Evolutionary conservation across 2,329 filamentous ascomycete genomes (phyloP).

Genomic region (Didymella glomerata): DNA sequence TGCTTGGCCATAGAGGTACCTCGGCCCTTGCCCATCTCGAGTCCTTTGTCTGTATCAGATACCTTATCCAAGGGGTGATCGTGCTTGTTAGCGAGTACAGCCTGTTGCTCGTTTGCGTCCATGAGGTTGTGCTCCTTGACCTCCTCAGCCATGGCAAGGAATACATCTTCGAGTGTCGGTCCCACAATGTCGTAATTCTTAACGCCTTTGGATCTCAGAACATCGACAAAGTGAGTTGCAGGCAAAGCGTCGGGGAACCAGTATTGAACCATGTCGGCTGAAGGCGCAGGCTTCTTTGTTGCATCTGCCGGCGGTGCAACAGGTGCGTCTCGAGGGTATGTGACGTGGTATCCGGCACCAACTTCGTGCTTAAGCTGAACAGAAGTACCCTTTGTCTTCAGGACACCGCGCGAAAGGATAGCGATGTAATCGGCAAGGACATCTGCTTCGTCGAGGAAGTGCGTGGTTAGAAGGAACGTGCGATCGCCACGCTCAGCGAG

Average conservation of each 20-base stretch:
- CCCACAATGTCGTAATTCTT: slow-evolving; percentile 85
- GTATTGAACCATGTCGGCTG: slow-evolving; percentile 75
- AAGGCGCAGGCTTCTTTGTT: slow-evolving; percentile 54
- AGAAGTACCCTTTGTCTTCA: slow-evolving; percentile 84
- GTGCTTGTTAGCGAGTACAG: slow-evolving; percentile 26
- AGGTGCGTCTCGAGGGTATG: slow-evolving; percentile 42
- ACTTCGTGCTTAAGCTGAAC: slow-evolving; percentile 84
- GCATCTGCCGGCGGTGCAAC: slow-evolving; percentile 61
- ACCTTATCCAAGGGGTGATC: slow-evolving; percentile 40
- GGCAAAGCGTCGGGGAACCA: slow-evolving; percentile 72
- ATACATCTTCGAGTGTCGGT: slow-evolving; percentile 92
- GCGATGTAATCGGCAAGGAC: slow-evolving; percentile 87
- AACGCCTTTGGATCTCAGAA: slow-evolving; percentile 72
- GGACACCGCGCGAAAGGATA: slow-evolving; percentile 82
- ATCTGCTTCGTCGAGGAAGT: slow-evolving; percentile 94
- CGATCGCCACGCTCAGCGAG: slow-evolving; percentile 81
- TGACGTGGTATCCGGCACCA: slow-evolving; percentile 83
- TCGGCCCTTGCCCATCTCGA: slow-evolving; percentile 70
- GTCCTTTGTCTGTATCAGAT: slow-evolving; percentile 43
- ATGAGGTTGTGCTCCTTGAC: slow-evolving; percentile 63
- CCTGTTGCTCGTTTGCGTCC: slow-evolving; percentile 34
- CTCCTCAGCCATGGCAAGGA: slow-evolving; percentile 85
- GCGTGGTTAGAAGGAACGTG: slow-evolving; percentile 88
- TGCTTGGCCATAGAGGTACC: slow-evolving; percentile 75
- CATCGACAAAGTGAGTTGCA: slow-evolving; percentile 74